These are phyloP conservation scores for Sideroxylon spinosum DNA, from an alignment of 179 eudicot species.

Conservation along the genomic window DNA sequence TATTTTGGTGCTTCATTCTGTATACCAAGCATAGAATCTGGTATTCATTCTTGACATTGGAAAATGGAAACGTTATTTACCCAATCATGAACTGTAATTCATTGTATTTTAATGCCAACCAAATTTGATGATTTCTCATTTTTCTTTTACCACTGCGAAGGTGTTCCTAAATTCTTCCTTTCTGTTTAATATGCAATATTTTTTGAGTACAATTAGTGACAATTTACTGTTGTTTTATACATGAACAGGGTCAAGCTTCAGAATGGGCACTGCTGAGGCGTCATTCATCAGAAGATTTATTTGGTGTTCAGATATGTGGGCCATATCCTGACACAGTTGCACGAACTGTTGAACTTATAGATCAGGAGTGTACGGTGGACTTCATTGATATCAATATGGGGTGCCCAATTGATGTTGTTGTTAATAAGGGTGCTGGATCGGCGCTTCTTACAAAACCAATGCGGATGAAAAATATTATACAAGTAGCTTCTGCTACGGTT, in stretches of 20 bases:
- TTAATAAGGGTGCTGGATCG: constrained; percentile 93
- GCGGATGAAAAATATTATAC: constrained; percentile 82
- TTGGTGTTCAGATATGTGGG: constrained; percentile 99
- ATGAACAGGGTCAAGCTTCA: constrained; percentile 84
- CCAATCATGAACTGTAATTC: too few relatives aligned
- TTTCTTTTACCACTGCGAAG: background rate
- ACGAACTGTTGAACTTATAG: constrained; percentile 87
- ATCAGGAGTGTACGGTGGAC: constrained; percentile 82
- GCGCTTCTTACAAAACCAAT: constrained; percentile 87
- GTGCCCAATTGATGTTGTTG: constrained; percentile 94
- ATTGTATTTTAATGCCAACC: too few relatives aligned
- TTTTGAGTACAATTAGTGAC: background rate
- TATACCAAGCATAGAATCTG: background rate
- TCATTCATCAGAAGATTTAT: constrained; percentile 85
- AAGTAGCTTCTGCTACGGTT: constrained; percentile 61
- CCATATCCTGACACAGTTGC: constrained; percentile 95
- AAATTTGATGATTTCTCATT: too few relatives aligned
- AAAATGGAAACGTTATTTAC: background rate
- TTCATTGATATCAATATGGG: constrained; percentile 98
- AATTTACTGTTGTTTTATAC: background rate
- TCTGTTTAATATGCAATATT: background rate
- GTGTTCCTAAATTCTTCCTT: background rate
- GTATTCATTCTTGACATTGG: background rate
- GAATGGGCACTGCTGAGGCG: constrained; percentile 97
- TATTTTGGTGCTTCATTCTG: background rate